Evolutionary conservation across 2,329 filamentous ascomycete genomes (phyloP).

Genomic region (Diaporthe australafricana): DNA sequence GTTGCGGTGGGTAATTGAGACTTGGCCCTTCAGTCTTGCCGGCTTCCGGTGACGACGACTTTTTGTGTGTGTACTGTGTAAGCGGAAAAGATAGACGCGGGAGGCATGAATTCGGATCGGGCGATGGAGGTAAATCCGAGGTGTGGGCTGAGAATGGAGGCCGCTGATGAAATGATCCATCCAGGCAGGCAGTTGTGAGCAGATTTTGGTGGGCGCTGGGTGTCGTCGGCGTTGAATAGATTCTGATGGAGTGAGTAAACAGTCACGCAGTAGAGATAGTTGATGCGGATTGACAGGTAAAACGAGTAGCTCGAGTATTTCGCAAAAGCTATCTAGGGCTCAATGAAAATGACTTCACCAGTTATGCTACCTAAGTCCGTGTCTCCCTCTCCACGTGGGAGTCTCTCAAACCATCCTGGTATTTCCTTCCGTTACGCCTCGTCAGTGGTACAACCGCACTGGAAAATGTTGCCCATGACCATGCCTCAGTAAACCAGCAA

Average conservation of each 20-base stretch:
- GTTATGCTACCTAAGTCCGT: neutral
- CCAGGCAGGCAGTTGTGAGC: neutral
- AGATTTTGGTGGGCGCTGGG: too few species aligned
- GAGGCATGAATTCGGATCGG: neutral
- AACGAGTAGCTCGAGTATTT: slow-evolving; percentile 3
- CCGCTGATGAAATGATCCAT: neutral
- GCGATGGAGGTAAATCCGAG: neutral
- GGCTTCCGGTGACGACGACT: slow-evolving; percentile 24
- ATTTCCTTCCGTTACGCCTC: slow-evolving; percentile 21
- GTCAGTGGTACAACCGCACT: slow-evolving; percentile 9
- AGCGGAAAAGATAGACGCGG: neutral
- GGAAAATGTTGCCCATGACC: neutral
- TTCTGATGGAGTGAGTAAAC: neutral
- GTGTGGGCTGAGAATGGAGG: neutral
- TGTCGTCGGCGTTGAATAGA: neutral
- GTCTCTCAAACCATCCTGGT: slow-evolving; percentile 1
- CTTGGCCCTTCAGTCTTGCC: neutral
- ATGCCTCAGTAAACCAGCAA: neutral
- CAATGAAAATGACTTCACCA: neutral
- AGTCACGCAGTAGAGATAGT: neutral
- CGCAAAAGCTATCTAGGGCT: slow-evolving; percentile 18
- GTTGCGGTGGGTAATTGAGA: slow-evolving; percentile 2
- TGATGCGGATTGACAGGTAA: neutral
- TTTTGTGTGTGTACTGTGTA: neutral
- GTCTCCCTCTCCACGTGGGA: neutral